Conservation (phyloP, 352 stramenopile genomes). For the Phytopythium chamaehyphon region DNA sequence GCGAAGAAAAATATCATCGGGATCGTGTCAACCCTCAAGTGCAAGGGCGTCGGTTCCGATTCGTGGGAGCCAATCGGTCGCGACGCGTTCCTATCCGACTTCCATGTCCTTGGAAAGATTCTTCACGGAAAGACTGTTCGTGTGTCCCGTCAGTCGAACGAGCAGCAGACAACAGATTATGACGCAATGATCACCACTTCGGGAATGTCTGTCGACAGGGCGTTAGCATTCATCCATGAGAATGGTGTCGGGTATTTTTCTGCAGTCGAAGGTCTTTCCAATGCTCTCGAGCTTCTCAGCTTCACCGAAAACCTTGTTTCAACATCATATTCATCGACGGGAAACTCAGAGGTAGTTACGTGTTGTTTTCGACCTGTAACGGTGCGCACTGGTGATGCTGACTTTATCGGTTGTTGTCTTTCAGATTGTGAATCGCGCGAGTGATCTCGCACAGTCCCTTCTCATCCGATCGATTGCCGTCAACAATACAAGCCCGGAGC, state of each 20-base stretch:
- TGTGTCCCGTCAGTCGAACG: constrained; percentile 10
- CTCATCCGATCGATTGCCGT: constrained; percentile 61
- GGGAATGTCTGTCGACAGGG: constrained; percentile 46
- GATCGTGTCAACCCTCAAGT: background rate
- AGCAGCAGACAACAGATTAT: constrained; percentile 17
- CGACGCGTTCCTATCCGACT: constrained; percentile 79
- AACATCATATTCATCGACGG: constrained; percentile 42
- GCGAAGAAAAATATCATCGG: background rate
- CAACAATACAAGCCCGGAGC: constrained; percentile 64
- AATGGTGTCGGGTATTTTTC: constrained; percentile 75
- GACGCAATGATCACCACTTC: constrained; percentile 54
- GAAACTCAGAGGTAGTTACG: constrained; percentile 43
- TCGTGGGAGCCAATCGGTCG: constrained; percentile 17
- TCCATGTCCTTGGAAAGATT: constrained; percentile 77
- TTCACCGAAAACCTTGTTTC: constrained; percentile 55
- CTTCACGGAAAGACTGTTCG: constrained; percentile 56
- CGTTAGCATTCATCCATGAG: constrained; percentile 65
- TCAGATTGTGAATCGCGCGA: constrained; percentile 54
- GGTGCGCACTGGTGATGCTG: background rate
- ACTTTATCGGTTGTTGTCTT: background rate
- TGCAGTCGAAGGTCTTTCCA: constrained; percentile 60
- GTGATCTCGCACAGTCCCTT: constrained; percentile 47
- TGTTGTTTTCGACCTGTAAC: background rate
- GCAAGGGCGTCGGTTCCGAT: background rate
- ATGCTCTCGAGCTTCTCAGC: constrained; percentile 69